Evolutionary conservation across 2,329 filamentous ascomycete species (phyloP), one percentile per base, ranked within the genome.

Genomic region (Cladosporium austrohemisphaericum): DNA sequence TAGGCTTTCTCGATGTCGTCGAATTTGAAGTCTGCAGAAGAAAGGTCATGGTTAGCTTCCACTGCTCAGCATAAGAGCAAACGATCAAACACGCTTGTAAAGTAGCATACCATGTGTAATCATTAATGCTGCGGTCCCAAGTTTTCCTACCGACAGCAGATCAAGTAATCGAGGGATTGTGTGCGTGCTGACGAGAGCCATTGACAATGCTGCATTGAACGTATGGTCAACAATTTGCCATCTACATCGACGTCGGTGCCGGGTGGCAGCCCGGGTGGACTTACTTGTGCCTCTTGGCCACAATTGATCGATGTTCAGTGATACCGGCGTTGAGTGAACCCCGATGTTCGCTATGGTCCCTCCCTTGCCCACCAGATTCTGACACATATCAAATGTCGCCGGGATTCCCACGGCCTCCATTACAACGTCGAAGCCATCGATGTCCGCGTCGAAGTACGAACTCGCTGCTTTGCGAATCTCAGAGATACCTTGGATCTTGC

Each of bases 401-500:
- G 76, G 75, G 7, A 77, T 66, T 1, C 78, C 78, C 1, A 81
- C 79, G 0, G 76, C 77, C 60, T 81, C 79, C 41, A 81, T 78
- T 1, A 82, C 78, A 0, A 75, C 68, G 51, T 83, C 78, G 54
- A 76, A 80, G 0, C 78, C 78, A 45, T 72, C 68, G 1, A 71
- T 73, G n/a, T 72, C 71, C 22, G 54, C 52, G 28, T 45, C 41
- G 0, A 76, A 79, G 44, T 78, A 53, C 0, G 61, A 62, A 55
- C 67, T 68, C 2, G 79, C 65, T 3, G 58, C 55, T 8, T 70
- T 64, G 4, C 68, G 62, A 0, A 68, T 64, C n/a, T 71, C 65
- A 0, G 59, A 57, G 4, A 65, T 52, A 2, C 55, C 57, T 14
- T 71, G 68, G 54, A 75, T 68, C 16, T 78, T 63, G 28, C 28